A percentile compares a stretch with the other conserved stretches of the same genome.
Evolutionary conservation across 2,329 filamentous ascomycete genomes (phyloP).

Genomic region (Colletotrichum sp.): DNA sequence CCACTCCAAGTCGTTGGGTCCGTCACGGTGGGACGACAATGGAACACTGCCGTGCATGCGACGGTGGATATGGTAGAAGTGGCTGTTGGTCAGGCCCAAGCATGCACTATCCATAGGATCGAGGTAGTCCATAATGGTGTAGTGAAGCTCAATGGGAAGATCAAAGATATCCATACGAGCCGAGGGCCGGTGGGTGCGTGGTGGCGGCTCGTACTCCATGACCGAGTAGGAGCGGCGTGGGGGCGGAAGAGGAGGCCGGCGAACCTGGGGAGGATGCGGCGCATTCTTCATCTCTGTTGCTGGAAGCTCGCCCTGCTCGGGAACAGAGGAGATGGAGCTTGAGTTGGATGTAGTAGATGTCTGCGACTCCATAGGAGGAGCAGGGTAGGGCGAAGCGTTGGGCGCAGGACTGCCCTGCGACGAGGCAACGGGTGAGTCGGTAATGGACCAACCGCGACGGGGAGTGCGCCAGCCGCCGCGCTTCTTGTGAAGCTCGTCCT

Average conservation of each 20-base stretch:
- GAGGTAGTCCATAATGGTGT: conserved; percentile 64
- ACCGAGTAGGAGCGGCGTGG: conserved; percentile 64
- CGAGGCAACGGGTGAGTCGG: conserved; percentile 39
- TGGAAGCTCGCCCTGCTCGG: conserved; percentile 25
- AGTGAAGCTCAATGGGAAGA: conserved; percentile 65
- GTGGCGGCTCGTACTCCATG: conserved; percentile 60
- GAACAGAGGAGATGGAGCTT: conserved; percentile 8
- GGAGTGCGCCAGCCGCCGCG: conserved; percentile 42
- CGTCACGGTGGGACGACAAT: conserved; percentile 59
- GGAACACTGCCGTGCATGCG: conserved; percentile 61
- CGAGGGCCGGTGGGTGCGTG: conserved; percentile 53
- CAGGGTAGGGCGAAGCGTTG: not conserved
- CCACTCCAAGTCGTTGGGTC: conserved; percentile 68
- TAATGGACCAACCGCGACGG: conserved; percentile 51
- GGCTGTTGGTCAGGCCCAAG: conserved; percentile 61
- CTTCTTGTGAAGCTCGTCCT: conserved; percentile 41
- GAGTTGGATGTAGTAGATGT: not conserved
- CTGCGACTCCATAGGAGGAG: not conserved
- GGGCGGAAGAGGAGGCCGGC: conserved; percentile 42
- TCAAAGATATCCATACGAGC: conserved; percentile 51
- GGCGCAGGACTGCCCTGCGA: conserved; percentile 17
- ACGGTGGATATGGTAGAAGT: conserved; percentile 64
- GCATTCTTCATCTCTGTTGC: conserved; percentile 8
- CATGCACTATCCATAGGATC: conserved; percentile 70
- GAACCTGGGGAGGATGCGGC: conserved; percentile 17